Evolutionary conservation across 768 basidiomycete genomes (phyloP), one percentile per base, ranked within the genome.

Genomic region (Auriscalpium microsporum): DNA sequence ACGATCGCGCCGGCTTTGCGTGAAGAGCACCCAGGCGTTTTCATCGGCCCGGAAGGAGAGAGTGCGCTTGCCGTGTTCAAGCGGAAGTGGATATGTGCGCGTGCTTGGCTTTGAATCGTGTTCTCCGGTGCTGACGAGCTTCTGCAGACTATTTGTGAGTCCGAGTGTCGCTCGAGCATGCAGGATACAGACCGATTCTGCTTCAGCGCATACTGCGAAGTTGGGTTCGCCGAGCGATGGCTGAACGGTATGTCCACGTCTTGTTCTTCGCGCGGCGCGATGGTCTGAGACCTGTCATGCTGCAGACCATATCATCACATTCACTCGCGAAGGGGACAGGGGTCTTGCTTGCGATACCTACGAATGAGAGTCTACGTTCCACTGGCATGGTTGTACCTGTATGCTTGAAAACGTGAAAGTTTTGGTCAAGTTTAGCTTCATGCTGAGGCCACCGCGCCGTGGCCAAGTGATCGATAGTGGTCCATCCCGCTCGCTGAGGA

Each of bases 31-130:
- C 82, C 81, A 0, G 75, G 76, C n/a, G 73, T 81, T 54, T 80
- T 81, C 73, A 69, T 68, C 48, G 71, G 73, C 10, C 62, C 63
- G 13, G 62, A 69, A 21, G 77, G 75, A 10, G 69, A 52, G 42
- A 34, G 74, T 50, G 87, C 86, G 65, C 77, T 86, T 46, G 83
- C 86, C 63, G 82, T 88, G 23, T 91, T 91, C 69, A 80, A 78
- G 65, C 68, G 85, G 55, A 87, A 87, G 66, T 86, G 85, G 84
- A 76, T 81, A 63, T 86, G 82, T 84, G 60, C 68, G 80, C 73
- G 2, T 14, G 23, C 48, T 48, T 56, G 23, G 47, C 10, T 40
- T n/a, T 21, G 55, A 46, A 35, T 28, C 47, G 8, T 4, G 4
- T 28, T n/a, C n/a, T n/a, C n/a, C n/a, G n/a, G 28, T 54, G 58